These are phyloP conservation scores for Carex myosuroides DNA, from an alignment of 176 grass and related monocot genomes.

Conservation along the genomic window DNA sequence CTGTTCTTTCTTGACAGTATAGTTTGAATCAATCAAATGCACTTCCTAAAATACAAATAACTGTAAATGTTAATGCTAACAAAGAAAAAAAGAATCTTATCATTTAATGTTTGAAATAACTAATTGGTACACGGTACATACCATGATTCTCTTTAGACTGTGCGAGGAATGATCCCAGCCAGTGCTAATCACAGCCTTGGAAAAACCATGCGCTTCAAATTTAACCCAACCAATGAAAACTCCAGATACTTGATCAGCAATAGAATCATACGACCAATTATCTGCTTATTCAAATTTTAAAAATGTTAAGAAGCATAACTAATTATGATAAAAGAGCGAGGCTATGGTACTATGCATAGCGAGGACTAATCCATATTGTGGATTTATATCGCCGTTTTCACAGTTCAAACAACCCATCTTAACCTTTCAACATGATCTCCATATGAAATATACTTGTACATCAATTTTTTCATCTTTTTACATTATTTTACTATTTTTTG, in stretches of 20 bases:
- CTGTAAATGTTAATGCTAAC: constrained; percentile 8
- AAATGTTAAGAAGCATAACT: neutral
- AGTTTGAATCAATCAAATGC: constrained; percentile 35
- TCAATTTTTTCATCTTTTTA: no score
- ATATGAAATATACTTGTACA: no score
- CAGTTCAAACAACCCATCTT: no score
- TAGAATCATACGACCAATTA: constrained; percentile 38
- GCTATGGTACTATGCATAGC: no score
- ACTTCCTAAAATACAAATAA: constrained; percentile 37
- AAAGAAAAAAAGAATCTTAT: neutral
- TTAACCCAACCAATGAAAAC: constrained; percentile 80
- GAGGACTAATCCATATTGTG: no score
- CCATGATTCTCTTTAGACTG: constrained; percentile 47
- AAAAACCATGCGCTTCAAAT: constrained; percentile 35
- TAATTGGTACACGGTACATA: neutral
- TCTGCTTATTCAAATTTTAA: constrained; percentile 28
- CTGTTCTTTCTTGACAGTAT: constrained; percentile 15
- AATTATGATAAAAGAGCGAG: neutral
- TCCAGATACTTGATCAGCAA: constrained; percentile 71
- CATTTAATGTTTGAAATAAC: neutral
- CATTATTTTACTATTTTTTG: no score
- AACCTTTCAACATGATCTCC: no score
- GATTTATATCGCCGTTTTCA: no score
- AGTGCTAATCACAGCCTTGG: constrained; percentile 45
- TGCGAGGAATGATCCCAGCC: constrained; percentile 59